A percentile compares a stretch with the other conserved stretches of the same genome.
phyloP scores from a whole-genome alignment of 116 monocot genomes.

The Iris pallida region DNA sequence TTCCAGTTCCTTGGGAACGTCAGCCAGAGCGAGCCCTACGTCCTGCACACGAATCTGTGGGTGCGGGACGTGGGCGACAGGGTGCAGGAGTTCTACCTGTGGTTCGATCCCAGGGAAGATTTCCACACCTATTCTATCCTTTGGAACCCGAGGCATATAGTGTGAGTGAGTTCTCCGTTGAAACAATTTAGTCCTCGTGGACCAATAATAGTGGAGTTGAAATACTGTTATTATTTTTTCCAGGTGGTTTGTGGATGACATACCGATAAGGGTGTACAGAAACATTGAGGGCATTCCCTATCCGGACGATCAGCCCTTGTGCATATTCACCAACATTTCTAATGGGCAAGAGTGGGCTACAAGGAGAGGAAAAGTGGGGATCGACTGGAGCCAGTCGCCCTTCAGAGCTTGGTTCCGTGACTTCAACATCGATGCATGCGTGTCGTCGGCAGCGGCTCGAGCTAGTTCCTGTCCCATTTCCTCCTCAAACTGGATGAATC shows the following conservation, averaged over 20 bases:
- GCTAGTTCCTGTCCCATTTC: constrained; percentile 13
- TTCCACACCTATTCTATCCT: constrained; percentile 32
- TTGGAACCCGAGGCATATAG: constrained; percentile 30
- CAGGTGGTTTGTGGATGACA: constrained; percentile 50
- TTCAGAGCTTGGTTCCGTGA: constrained; percentile 42
- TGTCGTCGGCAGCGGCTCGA: constrained; percentile 16
- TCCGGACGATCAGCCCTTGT: constrained; percentile 37
- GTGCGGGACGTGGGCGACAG: constrained; percentile 35
- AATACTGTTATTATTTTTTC: no score
- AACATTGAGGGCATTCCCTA: constrained; percentile 45
- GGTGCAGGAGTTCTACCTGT: constrained; percentile 41
- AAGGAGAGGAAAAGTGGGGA: constrained; percentile 45
- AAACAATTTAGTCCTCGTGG: no score
- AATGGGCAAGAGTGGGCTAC: constrained; percentile 66
- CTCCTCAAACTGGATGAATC: constrained; percentile 35
- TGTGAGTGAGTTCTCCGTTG: constrained; percentile 23
- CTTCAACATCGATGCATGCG: constrained; percentile 26
- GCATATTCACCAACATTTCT: constrained; percentile 44
- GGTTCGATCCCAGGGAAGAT: constrained; percentile 40
- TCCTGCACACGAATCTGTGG: constrained; percentile 62
- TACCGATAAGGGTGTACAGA: constrained; percentile 36
- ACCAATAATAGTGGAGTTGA: no score
- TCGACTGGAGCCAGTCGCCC: constrained; percentile 47
- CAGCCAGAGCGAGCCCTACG: constrained; percentile 27
- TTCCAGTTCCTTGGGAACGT: constrained; percentile 53